Evolutionary conservation across 139 green algal species (phyloP), one percentile per base, ranked within the genome.

Genomic region (Chlamydomonas applanata): DNA sequence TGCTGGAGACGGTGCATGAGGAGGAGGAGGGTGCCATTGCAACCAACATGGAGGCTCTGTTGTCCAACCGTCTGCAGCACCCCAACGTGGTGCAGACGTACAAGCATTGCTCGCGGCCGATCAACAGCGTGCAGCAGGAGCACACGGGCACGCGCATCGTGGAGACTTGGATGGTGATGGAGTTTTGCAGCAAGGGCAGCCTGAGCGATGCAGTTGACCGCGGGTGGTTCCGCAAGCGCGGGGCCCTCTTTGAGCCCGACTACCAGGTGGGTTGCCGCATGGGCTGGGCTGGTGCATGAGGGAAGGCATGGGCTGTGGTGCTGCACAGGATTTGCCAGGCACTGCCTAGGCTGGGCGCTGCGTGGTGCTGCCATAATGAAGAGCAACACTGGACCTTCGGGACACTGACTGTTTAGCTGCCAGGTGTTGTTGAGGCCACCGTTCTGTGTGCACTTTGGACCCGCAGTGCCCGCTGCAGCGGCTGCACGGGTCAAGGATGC

Each of bases 131-230:
- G 20, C 46, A 34, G 14, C 22, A 9, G 54, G 40, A 19, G 40
- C 32, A 35, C 20, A 57, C 13, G 24, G 52, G 27, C 61, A 66
- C 33, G 35, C 13, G 7, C 32, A 17, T 85, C 44, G 57, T 77
- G 68, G 76, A 91, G 75, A 85, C 81, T 24, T 91, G 87, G 87
- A 81, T 90, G 44, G 66, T 92, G 19, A 75, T 91, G 80, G 56
- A 71, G 44, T 85, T 76, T 63, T 79, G 74, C 65, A 79, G 78
- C 64, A 75, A 79, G 64, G 84, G 84, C 64, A 79, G 63, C 22
- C 69, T 89, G 69, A 49, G 32, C 17, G 79, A 88, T 32, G 82
- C 76, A 2, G 57, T 86, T 27, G 77, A 82, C 32, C 57, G 72
- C 49, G 79, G 79, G 65, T 80, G 72, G 79, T 85, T 85, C 73